Percentiles rank a stretch among this genome's conserved stretches.
These are phyloP conservation scores for Yarrowia porcina DNA, from an alignment of 805 yeast genomes.

Conservation along the genomic window DNA sequence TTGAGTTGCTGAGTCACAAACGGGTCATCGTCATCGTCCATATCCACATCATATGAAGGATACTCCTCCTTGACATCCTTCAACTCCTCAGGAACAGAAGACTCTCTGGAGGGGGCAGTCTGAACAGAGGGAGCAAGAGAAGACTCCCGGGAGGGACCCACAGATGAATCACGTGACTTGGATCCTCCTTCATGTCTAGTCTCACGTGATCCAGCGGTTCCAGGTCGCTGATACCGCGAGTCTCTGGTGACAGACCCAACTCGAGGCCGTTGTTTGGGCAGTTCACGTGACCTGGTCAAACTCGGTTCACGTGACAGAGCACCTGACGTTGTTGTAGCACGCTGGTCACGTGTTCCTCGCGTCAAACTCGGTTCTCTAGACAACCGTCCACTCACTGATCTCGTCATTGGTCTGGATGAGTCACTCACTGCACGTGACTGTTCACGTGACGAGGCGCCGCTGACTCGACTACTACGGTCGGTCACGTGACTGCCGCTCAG, in stretches of 20 bases:
- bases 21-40: conserved; percentile 15
- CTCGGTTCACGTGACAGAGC: background rate
- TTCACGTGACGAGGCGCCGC: background rate
- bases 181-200: too few species aligned
- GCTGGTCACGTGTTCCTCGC: background rate
- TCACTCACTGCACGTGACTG: background rate
- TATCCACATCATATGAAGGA: background rate
- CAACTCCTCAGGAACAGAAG: too few species aligned
- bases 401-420: background rate
- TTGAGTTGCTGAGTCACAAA: background rate
- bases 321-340: background rate
- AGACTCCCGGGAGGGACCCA: background rate
- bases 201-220: background rate
- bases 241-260: background rate
- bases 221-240: background rate
- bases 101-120: too few species aligned
- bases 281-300: background rate
- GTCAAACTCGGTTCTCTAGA: background rate
- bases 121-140: too few species aligned
- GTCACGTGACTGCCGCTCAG: conserved; percentile 7
- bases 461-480: background rate
- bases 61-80: too few species aligned
- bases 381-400: background rate
- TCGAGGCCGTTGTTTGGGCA: background rate
- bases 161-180: background rate